These are phyloP conservation scores for Rhizopogon rudus DNA, from an alignment of 768 basidiomycete species.

Conservation along the genomic window DNA sequence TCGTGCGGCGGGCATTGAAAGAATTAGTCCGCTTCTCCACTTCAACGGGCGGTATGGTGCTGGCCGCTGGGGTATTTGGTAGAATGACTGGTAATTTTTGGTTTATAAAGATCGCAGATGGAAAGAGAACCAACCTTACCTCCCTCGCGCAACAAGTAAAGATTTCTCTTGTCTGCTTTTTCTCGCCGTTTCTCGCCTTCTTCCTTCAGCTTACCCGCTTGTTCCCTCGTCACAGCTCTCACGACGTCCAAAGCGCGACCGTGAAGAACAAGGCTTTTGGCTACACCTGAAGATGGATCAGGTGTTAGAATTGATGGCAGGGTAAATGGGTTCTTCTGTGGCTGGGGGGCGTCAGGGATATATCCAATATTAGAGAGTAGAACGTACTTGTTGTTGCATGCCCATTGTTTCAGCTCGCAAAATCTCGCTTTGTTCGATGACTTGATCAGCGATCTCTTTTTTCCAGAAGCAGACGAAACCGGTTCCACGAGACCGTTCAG, in stretches of 20 bases:
- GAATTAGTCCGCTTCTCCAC: constrained; percentile 82
- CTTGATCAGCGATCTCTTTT: constrained; percentile 81
- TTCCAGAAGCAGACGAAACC: constrained; percentile 99
- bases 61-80: constrained; percentile 80
- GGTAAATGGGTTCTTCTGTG: constrained; percentile 80
- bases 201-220: constrained; percentile 84
- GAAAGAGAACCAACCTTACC: constrained; percentile 42
- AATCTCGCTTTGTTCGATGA: constrained; percentile 73
- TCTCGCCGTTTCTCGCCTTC: constrained; percentile 79
- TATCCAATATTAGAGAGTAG: constrained; percentile 12
- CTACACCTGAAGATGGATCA: constrained; percentile 85
- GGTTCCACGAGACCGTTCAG: constrained; percentile 87
- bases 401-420: constrained; percentile 62
- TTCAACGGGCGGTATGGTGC: constrained; percentile 63
- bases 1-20: constrained; percentile 76
- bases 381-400: constrained; percentile 23
- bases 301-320: constrained; percentile 87
- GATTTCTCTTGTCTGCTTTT: constrained; percentile 92
- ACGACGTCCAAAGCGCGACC: constrained; percentile 91
- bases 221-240: constrained; percentile 85
- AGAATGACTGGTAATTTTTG: constrained; percentile 65
- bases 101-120: constrained; percentile 1
- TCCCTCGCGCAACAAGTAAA: constrained; percentile 95
- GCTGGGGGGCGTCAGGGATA: constrained; percentile 25
- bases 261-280: constrained; percentile 80